These are phyloP conservation scores for Talaromyces proteolyticus DNA, from an alignment of 495 filamentous ascomycete genomes.

Conservation along the genomic window DNA sequence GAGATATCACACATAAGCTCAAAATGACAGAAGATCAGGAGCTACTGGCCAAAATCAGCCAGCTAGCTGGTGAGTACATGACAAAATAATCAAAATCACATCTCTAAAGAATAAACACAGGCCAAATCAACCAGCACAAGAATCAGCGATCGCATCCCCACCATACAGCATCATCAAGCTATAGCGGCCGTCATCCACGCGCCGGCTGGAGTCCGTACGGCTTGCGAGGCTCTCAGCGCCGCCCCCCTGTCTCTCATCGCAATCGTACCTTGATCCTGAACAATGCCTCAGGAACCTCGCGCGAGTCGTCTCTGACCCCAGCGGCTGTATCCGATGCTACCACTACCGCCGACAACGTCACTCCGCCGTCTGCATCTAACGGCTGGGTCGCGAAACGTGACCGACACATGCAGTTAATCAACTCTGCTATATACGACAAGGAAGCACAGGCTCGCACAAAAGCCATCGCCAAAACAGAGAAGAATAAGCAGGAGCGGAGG, in stretches of 20 bases:
- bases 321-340: conserved; percentile 12
- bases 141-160: conserved; percentile 44
- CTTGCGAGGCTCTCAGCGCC: conserved; percentile 37
- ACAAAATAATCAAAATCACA: too few relatives aligned
- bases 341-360: conserved; percentile 21
- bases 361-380: conserved; percentile 22
- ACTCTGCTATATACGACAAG: conserved; percentile 74
- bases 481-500: conserved; percentile 50
- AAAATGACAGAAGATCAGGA: conserved; percentile 70
- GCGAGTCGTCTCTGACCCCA: neutral
- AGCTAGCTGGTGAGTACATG: conserved; percentile 65
- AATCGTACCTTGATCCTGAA: conserved; percentile 74
- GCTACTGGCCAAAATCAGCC: conserved; percentile 67
- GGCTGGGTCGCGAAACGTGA: conserved; percentile 76
- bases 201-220: conserved; percentile 43
- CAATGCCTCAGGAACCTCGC: conserved; percentile 23
- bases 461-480: conserved; percentile 67
- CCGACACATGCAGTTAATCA: conserved; percentile 86
- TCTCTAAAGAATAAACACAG: too few relatives aligned
- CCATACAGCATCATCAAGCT: conserved; percentile 13
- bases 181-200: conserved; percentile 28
- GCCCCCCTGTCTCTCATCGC: conserved; percentile 47
- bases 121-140: conserved; percentile 81
- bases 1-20: conserved; percentile 2
- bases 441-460: conserved; percentile 61